Evolutionary conservation across 495 filamentous ascomycete species (phyloP).

Genomic region (Hyaloscypha finlandica): DNA sequence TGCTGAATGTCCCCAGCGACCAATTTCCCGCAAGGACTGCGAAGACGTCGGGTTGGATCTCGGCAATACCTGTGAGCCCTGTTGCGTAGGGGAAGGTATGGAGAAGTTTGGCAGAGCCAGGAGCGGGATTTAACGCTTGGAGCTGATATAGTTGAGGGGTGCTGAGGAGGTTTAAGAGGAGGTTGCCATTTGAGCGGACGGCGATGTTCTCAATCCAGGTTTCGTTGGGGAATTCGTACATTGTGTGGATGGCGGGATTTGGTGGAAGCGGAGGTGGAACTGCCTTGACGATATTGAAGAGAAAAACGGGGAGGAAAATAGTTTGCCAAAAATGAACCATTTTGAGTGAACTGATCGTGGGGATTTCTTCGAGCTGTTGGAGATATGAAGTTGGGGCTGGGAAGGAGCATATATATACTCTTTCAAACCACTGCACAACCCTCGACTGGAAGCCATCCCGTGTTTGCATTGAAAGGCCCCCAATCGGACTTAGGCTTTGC

Average conservation of each 20-base stretch:
- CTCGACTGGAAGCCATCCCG: too few species aligned
- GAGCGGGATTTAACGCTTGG: slow-evolving; percentile 32
- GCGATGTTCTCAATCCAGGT: slow-evolving; percentile 47
- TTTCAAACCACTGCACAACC: too few species aligned
- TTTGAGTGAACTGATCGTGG: too few species aligned
- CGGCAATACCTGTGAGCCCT: slow-evolving; percentile 45
- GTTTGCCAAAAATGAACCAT: background rate
- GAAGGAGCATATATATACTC: too few species aligned
- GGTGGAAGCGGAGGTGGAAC: background rate
- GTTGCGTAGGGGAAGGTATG: slow-evolving; percentile 39
- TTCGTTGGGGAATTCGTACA: slow-evolving; percentile 17
- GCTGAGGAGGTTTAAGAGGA: slow-evolving; percentile 42
- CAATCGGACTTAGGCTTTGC: too few species aligned
- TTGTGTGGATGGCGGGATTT: slow-evolving; percentile 1
- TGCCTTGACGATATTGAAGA: background rate
- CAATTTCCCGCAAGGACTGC: slow-evolving; percentile 45
- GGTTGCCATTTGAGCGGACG: slow-evolving; percentile 37
- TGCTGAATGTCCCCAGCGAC: slow-evolving; percentile 32
- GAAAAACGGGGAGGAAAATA: background rate
- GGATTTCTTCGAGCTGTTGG: too few species aligned
- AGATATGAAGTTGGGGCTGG: too few species aligned
- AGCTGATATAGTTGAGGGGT: slow-evolving; percentile 44
- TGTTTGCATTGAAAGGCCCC: too few species aligned
- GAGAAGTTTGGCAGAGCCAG: slow-evolving; percentile 22
- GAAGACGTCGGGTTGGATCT: slow-evolving; percentile 44